phyloP scores from a whole-genome alignment of 1,284 basidiomycete species.

The Apiotrichum brassicae region DNA sequence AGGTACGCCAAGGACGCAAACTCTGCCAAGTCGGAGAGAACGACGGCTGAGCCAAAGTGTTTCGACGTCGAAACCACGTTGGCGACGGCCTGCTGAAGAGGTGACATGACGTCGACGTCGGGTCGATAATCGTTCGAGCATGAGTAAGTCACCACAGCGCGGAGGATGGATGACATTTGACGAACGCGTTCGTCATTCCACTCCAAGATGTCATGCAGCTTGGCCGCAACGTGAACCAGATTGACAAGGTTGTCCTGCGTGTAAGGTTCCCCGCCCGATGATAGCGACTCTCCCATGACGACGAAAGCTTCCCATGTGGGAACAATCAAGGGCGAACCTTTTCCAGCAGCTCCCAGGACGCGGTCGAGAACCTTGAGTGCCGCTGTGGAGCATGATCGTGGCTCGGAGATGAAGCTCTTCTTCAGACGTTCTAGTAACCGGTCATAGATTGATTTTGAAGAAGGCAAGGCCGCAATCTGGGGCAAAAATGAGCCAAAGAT shows the following conservation, averaged over 20 bases:
- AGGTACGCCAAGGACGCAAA: conserved; percentile 78
- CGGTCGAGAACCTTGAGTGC: conserved; percentile 74
- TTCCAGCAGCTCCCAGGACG: conserved; percentile 55
- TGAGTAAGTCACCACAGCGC: conserved; percentile 72
- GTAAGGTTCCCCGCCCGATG: conserved; percentile 51
- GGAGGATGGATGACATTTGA: conserved; percentile 68
- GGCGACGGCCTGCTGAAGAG: conserved; percentile 69
- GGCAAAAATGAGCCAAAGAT: conserved; percentile 74
- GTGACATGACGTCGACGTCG: conserved; percentile 75
- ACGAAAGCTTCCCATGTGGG: conserved; percentile 67
- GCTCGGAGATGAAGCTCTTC: conserved; percentile 63
- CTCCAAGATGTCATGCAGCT: conserved; percentile 27
- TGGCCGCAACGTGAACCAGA: conserved; percentile 25
- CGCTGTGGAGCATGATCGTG: conserved; percentile 64
- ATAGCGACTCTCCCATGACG: conserved; percentile 57
- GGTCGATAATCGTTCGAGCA: conserved; percentile 77
- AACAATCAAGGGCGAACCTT: conserved; percentile 38
- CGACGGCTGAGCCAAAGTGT: conserved; percentile 58
- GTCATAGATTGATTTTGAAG: conserved; percentile 65
- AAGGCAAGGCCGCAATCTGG: conserved; percentile 61
- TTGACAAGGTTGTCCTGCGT: conserved; percentile 83
- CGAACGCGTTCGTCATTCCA: conserved; percentile 56
- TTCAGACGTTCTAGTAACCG: conserved; percentile 64
- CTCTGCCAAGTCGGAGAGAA: conserved; percentile 77
- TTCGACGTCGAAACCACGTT: conserved; percentile 57